These are phyloP conservation scores for Verbena officinalis DNA, from an alignment of 257 asterid species.

Conservation along the genomic window DNA sequence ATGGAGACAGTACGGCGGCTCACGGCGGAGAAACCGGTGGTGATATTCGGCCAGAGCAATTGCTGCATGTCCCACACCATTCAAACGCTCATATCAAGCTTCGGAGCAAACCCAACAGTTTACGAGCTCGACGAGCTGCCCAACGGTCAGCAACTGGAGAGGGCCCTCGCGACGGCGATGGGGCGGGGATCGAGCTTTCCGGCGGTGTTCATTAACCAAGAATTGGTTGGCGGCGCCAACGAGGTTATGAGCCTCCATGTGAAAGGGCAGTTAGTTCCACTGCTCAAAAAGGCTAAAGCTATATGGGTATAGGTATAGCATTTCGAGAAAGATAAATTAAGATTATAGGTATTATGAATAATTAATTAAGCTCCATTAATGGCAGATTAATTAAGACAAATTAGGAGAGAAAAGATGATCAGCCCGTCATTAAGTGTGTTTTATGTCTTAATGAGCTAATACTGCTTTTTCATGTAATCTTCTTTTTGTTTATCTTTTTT, in stretches of 20 bases:
- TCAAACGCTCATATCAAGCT: slow-evolving; percentile 59
- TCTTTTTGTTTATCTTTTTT: background rate
- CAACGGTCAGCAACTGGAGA: slow-evolving; percentile 62
- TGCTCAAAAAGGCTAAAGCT: slow-evolving; percentile 80
- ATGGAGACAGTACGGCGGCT: slow-evolving; percentile 61
- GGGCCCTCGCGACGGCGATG: slow-evolving; percentile 37
- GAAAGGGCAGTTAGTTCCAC: slow-evolving; percentile 59
- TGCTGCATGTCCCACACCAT: slow-evolving; percentile 80
- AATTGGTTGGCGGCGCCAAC: slow-evolving; percentile 65
- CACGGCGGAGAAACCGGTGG: slow-evolving; percentile 65
- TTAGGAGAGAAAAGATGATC: slow-evolving; percentile 3
- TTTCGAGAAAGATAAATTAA: background rate
- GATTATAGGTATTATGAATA: too few relatives aligned
- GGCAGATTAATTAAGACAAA: background rate
- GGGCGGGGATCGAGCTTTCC: slow-evolving; percentile 53
- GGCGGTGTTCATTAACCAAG: slow-evolving; percentile 65
- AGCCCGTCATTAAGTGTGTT: slow-evolving; percentile 29
- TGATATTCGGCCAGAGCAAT: slow-evolving; percentile 70
- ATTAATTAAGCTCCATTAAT: background rate
- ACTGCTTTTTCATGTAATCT: slow-evolving; percentile 27
- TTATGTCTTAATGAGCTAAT: slow-evolving; percentile 28
- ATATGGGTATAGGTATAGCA: slow-evolving; percentile 70
- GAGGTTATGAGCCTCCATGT: slow-evolving; percentile 83
- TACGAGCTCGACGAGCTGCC: slow-evolving; percentile 69
- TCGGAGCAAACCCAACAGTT: slow-evolving; percentile 65